Evolutionary conservation across 352 stramenopile genomes (phyloP), one percentile per base, ranked within the genome.

Genomic region (Pythium monospermum): DNA sequence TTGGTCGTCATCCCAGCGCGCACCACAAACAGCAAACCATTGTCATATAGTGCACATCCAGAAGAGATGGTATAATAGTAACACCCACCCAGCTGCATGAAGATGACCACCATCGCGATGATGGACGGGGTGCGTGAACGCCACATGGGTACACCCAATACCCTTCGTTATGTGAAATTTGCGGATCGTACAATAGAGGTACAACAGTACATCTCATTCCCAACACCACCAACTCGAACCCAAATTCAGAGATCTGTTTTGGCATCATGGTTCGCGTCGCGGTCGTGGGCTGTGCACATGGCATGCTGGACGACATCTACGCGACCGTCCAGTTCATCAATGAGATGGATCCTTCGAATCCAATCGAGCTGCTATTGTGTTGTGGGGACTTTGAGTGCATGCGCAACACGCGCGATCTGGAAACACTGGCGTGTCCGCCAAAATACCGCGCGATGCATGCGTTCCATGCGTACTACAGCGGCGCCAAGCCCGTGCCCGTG

Each of bases 311-410:
- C 62, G 82, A 87, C 32, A 99, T 99, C 64, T 99, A 99, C 69
- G 84, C 88, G 27, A 95, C 90, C 5, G 73, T 99, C 37, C 59
- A 83, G 46, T 81, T 87, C 46, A 84, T 98, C 56, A 92, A 99
- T 62, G 61, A 87, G 57, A 76, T 91, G 64, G 80, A 93, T 30
- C 59, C 71, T 15, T 52, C 60, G 11, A 76, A 80, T 12, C 76
- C 80, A 8, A 84, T 99, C 21, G 88, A 99, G 60, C 62, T 99
- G 30, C 65, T 99, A 44, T 64, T 99, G 18, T 98, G 94, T 66
- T 99, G 97, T 64, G 97, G 97, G 27, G 97, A 99, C 79, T 99
- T 99, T 64, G 92, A 99, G 66, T 96, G 95, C 42, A 81, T 99
- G 61, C 87, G 97, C 42, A 98, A 98, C 69, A 59, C 78, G 48